Evolutionary conservation across 2,329 filamentous ascomycete species (phyloP).

Genomic region (Colletotrichum endophyticum): DNA sequence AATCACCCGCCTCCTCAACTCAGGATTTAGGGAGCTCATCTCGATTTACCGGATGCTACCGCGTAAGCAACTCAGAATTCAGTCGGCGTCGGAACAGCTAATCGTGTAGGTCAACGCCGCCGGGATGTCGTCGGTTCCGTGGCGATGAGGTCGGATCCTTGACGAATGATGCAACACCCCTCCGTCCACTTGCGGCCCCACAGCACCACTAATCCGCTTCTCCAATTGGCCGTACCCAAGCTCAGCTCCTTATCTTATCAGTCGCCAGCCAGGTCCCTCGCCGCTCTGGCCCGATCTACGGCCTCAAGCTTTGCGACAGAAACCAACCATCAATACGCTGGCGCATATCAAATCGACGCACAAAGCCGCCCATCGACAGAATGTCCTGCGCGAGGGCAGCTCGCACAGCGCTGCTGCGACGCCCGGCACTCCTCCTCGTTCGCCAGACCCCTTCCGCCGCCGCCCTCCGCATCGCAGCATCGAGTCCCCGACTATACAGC

Average conservation of each 20-base stretch:
- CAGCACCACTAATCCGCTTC: background rate
- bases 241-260: background rate
- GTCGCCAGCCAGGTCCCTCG: background rate
- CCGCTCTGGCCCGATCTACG: background rate
- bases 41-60: background rate
- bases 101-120: background rate
- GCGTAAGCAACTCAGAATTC: background rate
- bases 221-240: background rate
- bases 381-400: background rate
- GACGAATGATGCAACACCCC: background rate
- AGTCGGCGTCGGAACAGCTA: background rate
- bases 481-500: background rate
- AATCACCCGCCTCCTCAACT: constrained; percentile 79
- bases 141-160: background rate
- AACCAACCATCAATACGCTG: background rate
- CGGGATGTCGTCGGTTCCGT: background rate
- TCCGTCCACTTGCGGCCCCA: background rate
- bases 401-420: background rate
- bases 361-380: background rate
- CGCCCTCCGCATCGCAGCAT: background rate
- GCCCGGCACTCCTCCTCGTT: background rate
- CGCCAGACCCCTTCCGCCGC: background rate
- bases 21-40: constrained; percentile 43
- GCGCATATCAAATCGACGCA: background rate
- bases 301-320: background rate